phyloP scores from a whole-genome alignment of 2,329 filamentous ascomycete species.

The Paraphoma sp. region DNA sequence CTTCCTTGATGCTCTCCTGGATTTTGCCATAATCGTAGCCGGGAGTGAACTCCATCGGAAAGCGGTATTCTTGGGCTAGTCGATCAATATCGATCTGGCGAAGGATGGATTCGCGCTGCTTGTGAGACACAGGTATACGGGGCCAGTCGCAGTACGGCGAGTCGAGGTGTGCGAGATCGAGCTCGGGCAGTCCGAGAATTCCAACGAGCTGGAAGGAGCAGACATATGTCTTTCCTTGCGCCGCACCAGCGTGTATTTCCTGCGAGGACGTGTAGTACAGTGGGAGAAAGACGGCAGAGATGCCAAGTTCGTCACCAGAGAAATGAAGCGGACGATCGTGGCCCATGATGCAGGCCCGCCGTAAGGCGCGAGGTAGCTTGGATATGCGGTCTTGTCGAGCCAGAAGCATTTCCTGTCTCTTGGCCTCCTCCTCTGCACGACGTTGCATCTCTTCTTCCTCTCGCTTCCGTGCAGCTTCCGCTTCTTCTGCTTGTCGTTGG shows the following conservation, averaged over 20 bases:
- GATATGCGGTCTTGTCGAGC: constrained; percentile 44
- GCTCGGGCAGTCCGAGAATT: constrained; percentile 49
- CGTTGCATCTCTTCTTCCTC: constrained; percentile 40
- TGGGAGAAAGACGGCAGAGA: constrained; percentile 48
- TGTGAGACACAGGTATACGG: constrained; percentile 40
- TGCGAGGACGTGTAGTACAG: constrained; percentile 43
- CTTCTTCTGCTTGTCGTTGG: constrained; percentile 37
- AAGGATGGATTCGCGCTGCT: constrained; percentile 46
- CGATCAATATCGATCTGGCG: constrained; percentile 47
- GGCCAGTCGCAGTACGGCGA: constrained; percentile 46
- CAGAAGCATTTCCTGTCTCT: constrained; percentile 34
- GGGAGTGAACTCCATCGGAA: constrained; percentile 46
- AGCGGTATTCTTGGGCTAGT: constrained; percentile 48
- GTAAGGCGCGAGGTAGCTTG: constrained; percentile 45
- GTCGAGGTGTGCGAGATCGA: constrained; percentile 43
- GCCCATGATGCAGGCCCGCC: constrained; percentile 46
- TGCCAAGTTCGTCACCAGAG: constrained; percentile 47
- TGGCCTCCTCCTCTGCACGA: constrained; percentile 37
- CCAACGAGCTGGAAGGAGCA: constrained; percentile 49
- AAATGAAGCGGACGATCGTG: constrained; percentile 47
- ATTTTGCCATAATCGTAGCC: constrained; percentile 47
- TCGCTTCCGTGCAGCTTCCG: constrained; percentile 39
- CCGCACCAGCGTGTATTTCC: constrained; percentile 33
- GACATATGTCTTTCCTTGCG: constrained; percentile 39
- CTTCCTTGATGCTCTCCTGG: constrained; percentile 44